Evolutionary conservation across 306 rosid genomes (phyloP).

Genomic region (Prinsepia uniflora): DNA sequence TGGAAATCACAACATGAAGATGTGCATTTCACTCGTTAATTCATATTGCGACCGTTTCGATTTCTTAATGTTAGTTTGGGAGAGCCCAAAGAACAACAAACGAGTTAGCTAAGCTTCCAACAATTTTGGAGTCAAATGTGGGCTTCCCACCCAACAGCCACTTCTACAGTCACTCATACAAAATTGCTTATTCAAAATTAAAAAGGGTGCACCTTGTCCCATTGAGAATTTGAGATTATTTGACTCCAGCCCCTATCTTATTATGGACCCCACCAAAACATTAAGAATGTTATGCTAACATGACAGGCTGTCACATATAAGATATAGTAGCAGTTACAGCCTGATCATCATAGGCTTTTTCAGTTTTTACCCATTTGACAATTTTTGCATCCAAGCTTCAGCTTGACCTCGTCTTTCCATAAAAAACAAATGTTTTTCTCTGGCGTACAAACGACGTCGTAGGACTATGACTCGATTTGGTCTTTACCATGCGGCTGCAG

Average conservation of each 20-base stretch:
- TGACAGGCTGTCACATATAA: conserved; percentile 36
- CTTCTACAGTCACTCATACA: background rate
- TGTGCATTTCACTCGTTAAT: background rate
- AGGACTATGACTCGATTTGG: conserved; percentile 9
- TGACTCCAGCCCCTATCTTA: background rate
- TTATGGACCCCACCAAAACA: conserved; percentile 9
- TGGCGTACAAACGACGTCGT: conserved; percentile 24
- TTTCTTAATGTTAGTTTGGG: background rate
- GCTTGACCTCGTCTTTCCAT: conserved; percentile 5
- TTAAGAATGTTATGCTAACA: conserved; percentile 3
- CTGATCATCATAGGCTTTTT: conserved; percentile 18
- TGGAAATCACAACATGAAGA: background rate
- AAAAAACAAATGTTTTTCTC: conserved; percentile 1
- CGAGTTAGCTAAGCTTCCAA: background rate
- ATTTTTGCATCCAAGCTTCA: background rate
- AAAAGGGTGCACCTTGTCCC: background rate
- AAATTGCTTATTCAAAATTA: background rate
- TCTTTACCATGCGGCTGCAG: conserved; percentile 21
- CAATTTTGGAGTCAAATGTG: conserved; percentile 28
- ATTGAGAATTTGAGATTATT: background rate
- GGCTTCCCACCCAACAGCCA: conserved; percentile 26
- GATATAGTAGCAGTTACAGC: conserved; percentile 12
- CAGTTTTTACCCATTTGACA: background rate
- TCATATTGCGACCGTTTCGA: conserved; percentile 2
- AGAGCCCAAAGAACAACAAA: conserved; percentile 14